Conservation (phyloP, 1,284 basidiomycete species). For the Cystobasidium sp. region DNA sequence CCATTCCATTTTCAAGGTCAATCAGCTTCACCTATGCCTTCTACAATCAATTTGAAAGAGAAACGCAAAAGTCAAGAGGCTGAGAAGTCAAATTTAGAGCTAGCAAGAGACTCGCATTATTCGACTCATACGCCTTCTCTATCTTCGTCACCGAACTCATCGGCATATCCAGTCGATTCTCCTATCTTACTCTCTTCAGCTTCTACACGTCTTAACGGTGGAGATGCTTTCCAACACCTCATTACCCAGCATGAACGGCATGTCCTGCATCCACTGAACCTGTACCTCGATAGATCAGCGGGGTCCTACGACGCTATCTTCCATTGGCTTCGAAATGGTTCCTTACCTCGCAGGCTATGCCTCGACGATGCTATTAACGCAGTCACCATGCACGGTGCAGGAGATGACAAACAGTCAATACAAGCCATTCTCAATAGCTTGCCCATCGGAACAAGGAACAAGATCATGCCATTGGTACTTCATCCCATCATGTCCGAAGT, state of each 20-base stretch:
- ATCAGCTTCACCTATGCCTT: not conserved
- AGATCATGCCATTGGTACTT: slow-evolving; percentile 28
- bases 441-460: not conserved
- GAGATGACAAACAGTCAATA: not conserved
- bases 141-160: slow-evolving; percentile 32
- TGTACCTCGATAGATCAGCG: slow-evolving; percentile 39
- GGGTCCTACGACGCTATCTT: slow-evolving; percentile 38
- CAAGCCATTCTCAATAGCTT: not conserved
- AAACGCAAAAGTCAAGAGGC: not conserved
- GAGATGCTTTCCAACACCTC: slow-evolving; percentile 3
- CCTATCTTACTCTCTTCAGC: slow-evolving; percentile 6
- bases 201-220: not conserved
- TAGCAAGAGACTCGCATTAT: not conserved
- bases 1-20: slow-evolving; percentile 25
- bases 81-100: not conserved
- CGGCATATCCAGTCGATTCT: slow-evolving; percentile 31
- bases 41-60: too few species aligned
- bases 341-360: slow-evolving; percentile 27
- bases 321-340: slow-evolving; percentile 35
- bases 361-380: not conserved
- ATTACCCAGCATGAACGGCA: slow-evolving; percentile 1
- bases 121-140: slow-evolving; percentile 29
- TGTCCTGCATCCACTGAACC: slow-evolving; percentile 17
- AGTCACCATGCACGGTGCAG: not conserved
- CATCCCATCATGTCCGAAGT: slow-evolving; percentile 38